Evolutionary conservation across 2,329 filamentous ascomycete species (phyloP), one percentile per base, ranked within the genome.

Genomic region (Rosellinia necatrix): DNA sequence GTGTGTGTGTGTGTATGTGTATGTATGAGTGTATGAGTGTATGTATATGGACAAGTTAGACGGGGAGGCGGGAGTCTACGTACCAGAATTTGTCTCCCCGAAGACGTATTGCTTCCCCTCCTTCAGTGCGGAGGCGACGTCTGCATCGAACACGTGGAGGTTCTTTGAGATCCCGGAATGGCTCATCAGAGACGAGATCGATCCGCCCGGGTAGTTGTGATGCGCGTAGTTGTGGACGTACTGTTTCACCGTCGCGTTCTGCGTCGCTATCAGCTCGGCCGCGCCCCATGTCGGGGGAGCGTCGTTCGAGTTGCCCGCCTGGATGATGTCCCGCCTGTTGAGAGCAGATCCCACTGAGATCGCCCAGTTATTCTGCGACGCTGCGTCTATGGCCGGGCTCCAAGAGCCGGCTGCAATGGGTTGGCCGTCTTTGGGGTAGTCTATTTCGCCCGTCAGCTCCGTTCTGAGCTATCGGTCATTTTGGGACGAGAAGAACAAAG

Each of bases 51-150:
- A n/a, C n/a, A n/a, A n/a, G n/a, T n/a, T n/a, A n/a, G n/a, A 13
- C 3, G 34, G 15, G 13, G 13, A n/a, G 13, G 12, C 19, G 30
- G 15, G 27, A 44, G 9, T 12, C 1, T 9, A 56, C 59, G 10
- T 67, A 77, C 76, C 76, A 1, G 77, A 80, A 59, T 81, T 80
- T 0, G 77, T 81, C 68, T 81, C 79, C 1, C 78, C 78, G 51
- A 81, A 73, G 8, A 81, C 66, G 56, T 79, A 77, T 3, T 74
- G 70, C 60, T 78, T 79, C 2, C 73, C 72, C 17, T 72, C 63
- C 0, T 55, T 64, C 15, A 70, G 54, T 1, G 76, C 75, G 3
- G 76, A 75, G 0, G 69, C 66, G 0, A 79, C 66, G 30, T 80
- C 78, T 8, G 68, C 61, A 13, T 73, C 70, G 54, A 76, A 80